Conservation (phyloP, 225 moss, liverwort and hornwort species). For the Ulota crispa region DNA sequence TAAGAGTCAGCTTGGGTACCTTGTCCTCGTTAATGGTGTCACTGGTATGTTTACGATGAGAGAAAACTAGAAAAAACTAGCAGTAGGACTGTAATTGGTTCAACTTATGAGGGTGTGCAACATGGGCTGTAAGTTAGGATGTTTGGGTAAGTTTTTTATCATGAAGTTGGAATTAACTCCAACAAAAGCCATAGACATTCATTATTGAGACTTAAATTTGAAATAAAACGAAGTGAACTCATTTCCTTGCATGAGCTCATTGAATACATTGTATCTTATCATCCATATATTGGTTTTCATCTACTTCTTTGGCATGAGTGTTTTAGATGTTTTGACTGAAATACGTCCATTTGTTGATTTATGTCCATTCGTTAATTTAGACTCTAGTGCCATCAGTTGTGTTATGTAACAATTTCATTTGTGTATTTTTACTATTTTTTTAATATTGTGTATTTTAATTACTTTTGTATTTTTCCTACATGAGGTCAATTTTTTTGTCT, state of each 20-base stretch:
- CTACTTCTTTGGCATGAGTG: neutral
- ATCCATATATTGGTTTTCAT: too few relatives aligned
- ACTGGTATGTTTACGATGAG: neutral
- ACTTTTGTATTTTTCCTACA: neutral
- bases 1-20: neutral
- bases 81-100: neutral
- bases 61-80: neutral
- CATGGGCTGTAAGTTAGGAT: neutral
- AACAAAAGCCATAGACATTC: slow-evolving; percentile 25
- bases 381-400: too few relatives aligned
- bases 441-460: neutral
- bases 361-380: too few relatives aligned
- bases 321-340: neutral
- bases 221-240: neutral
- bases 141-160: slow-evolving; percentile 15
- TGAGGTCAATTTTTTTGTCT: neutral
- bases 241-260: neutral
- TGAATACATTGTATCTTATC: neutral
- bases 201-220: slow-evolving; percentile 1
- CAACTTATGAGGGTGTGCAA: neutral
- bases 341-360: neutral
- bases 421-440: neutral
- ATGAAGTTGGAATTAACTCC: slow-evolving; percentile 25
- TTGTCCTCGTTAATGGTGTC: neutral
- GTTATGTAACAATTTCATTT: neutral